Percentiles rank a stretch among this genome's conserved stretches.
Evolutionary conservation across 2,329 filamentous ascomycete genomes (phyloP).

Genomic region (Pseudocercospora eumusae): DNA sequence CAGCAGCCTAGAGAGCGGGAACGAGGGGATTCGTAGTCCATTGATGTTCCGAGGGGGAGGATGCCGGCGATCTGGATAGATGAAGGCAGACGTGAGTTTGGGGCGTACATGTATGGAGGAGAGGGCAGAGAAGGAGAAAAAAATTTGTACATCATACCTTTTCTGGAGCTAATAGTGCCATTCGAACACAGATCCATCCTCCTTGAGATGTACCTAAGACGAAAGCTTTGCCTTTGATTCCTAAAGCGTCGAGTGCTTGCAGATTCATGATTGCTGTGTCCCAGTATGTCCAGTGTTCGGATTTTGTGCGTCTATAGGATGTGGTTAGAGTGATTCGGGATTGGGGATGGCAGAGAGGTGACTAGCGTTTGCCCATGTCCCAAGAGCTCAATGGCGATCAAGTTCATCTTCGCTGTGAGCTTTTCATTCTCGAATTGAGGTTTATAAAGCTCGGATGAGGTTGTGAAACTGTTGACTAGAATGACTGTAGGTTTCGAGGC

Average conservation of each 20-base stretch:
- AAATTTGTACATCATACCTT: too few species aligned
- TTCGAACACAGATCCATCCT: constrained; percentile 54
- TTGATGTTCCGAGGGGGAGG: constrained; percentile 55
- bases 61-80: constrained; percentile 51
- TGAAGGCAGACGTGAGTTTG: too few species aligned
- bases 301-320: constrained; percentile 36
- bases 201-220: constrained; percentile 57
- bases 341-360: too few species aligned
- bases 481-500: constrained; percentile 53
- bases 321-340: not conserved
- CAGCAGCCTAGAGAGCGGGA: constrained; percentile 52
- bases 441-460: constrained; percentile 47
- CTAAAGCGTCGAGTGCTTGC: constrained; percentile 45
- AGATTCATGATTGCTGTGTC: constrained; percentile 47
- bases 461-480: constrained; percentile 56
- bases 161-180: constrained; percentile 54
- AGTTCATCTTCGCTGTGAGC: constrained; percentile 46
- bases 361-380: constrained; percentile 53
- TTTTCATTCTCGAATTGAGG: constrained; percentile 35
- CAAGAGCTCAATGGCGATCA: constrained; percentile 57
- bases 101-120: too few species aligned
- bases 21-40: constrained; percentile 52
- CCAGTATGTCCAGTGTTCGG: constrained; percentile 58
- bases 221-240: constrained; percentile 48
- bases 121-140: too few species aligned